Base-by-base conservation (phyloP, 495 filamentous ascomycete genomes). In the Talaromyces wortmannii region DNA sequence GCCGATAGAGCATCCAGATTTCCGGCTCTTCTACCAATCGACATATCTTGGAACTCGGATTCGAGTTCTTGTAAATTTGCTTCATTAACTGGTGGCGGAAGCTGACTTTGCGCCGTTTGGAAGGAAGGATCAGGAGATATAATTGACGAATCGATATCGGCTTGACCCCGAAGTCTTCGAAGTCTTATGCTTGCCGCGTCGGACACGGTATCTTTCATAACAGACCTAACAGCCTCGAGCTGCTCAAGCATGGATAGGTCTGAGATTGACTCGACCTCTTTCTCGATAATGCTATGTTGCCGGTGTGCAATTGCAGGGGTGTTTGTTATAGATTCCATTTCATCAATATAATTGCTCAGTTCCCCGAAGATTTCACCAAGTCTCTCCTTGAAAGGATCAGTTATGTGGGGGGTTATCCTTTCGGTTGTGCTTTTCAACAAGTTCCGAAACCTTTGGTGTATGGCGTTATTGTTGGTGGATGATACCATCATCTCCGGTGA, bases 161-260 rank as follows among this genome's bases (percentile, higher is more conserved):
- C n/a, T 40, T 44, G 50, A 42, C 16, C 29, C 18, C 50, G 50
- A 53, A 53, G 23, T 29, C 10, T 12, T 11, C 29, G n/a, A 23
- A 53, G 23, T 42, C 50, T 12, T 11, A 12, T 17, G 40, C 50
- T 53, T 42, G 50, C 50, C 13, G 31, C 50, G 15, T 53, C 50
- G 4, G 50, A 53, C n/a, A 53, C 32, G 13, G 15, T 8, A 43
- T 46, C 50, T 4, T 7, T 44, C 43, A n/a, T 44, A 6, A 4
- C 23, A 7, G n/a, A 13, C 43, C n/a, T 16, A 53, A 23, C n/a
- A 12, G 50, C 7, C 8, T 42, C 36, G 5, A 53, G n/a, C 30
- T 15, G 30, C 36, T 53, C 50, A 42, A 53, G 50, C 5, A 33
- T 16, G 8, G 8, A 17, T 6, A 44, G 30, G 7, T 53, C 50